Conservation (phyloP, 441 rosid genomes). For the Biscutella laevigata region DNA sequence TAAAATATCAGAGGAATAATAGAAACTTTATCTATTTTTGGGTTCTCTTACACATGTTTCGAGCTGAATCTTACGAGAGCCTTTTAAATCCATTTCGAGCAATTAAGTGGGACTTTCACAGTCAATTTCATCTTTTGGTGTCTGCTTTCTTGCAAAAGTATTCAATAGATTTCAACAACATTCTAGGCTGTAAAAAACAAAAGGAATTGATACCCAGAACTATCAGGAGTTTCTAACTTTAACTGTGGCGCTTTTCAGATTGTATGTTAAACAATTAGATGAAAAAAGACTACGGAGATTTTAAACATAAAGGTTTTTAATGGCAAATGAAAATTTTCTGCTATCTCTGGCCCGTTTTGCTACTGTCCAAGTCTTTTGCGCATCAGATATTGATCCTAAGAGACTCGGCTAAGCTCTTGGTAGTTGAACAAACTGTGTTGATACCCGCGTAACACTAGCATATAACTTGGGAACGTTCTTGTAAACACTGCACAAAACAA, state of each 20-base stretch:
- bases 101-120: not conserved
- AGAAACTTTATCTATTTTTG: not conserved
- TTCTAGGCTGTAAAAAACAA: not conserved
- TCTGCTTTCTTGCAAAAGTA: not conserved
- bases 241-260: conserved; percentile 9
- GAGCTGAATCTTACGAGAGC: not conserved
- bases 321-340: conserved; percentile 25
- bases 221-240: conserved; percentile 1
- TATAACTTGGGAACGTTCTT: conserved; percentile 24
- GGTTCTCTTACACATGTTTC: not conserved
- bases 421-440: conserved; percentile 20
- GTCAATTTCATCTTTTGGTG: not conserved
- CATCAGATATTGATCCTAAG: conserved; percentile 18
- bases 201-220: too few relatives aligned
- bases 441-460: conserved; percentile 16
- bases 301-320: conserved; percentile 8
- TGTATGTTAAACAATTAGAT: conserved; percentile 11
- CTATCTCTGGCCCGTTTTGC: conserved; percentile 1
- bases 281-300: conserved; percentile 17
- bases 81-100: not conserved
- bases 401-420: conserved; percentile 20
- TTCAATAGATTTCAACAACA: not conserved
- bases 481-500: conserved; percentile 20
- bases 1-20: not conserved
- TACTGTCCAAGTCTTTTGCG: conserved; percentile 18